Evolutionary conservation across 139 green algal species (phyloP), one percentile per base, ranked within the genome.

Genomic region (Eudorina sp.): DNA sequence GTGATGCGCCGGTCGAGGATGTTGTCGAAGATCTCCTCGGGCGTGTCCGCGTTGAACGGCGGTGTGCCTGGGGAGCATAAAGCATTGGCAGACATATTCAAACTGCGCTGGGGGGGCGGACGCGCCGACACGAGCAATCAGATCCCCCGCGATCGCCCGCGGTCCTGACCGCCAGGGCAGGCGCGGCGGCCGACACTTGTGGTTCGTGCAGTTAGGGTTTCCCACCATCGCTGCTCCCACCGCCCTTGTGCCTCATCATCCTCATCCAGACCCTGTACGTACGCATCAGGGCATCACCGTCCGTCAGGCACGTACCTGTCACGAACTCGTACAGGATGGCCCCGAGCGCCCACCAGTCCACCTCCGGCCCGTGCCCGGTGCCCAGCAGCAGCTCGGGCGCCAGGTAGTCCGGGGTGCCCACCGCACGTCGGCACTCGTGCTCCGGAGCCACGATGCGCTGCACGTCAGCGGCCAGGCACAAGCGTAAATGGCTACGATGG

Each of bases 371-470:
- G 69, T 98, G 93, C 7, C 89, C 83, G 31, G 89, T 95, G 58
- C 95, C 95, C 74, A 97, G 91, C 75, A 98, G 90, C 84, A 97
- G 92, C 94, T 99, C 97, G 1, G 97, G 97, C 0, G 97, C 97
- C 55, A 99, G 89, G 91, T 99, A 99, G 90, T 99, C 97, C 0
- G 97, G 97, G 13, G 97, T 99, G 81, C 97, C 97, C 55, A 98
- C 90, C 29, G 95, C 95, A 19, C 92, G 88, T 31, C 89, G 75
- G 34, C 41, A n/a, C 58, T 94, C 91, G 48, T 88, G 75, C 76
- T 92, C 86, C 0, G 91, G 86, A 27, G 84, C 83, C 27, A 91
- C 89, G 60, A 92, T 86, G 27, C 88, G 87, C 83, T 88, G 82
- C 29, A 46, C n/a, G n/a, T n/a, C n/a, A 6, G 6, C 8, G 58